Conservation (phyloP, 768 basidiomycete species). For the Xerocomellus amylosporus region DNA sequence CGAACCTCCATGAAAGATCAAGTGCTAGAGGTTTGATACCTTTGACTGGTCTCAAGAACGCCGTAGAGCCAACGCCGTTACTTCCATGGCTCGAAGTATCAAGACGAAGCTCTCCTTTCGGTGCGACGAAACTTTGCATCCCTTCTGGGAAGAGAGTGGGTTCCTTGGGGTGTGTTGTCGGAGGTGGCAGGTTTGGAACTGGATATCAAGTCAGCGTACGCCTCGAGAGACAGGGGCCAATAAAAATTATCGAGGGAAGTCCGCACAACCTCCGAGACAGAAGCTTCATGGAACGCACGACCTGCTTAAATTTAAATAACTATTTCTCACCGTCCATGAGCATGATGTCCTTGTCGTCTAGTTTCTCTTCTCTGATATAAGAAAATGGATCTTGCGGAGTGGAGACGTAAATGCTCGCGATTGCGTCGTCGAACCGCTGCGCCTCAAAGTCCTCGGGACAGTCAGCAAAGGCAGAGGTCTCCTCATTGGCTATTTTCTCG, state of each 20-base stretch:
- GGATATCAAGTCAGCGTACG: constrained; percentile 18
- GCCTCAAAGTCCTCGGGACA: constrained; percentile 6
- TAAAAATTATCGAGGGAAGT: constrained; percentile 15
- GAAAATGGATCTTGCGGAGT: constrained; percentile 23
- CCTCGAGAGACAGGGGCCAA: constrained; percentile 14
- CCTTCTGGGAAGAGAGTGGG: constrained; percentile 33
- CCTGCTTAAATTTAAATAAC: constrained; percentile 6
- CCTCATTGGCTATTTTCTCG: background rate
- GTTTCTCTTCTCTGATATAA: constrained; percentile 51
- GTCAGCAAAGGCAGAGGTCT: background rate
- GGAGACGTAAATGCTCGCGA: constrained; percentile 35
- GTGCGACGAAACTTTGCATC: constrained; percentile 28
- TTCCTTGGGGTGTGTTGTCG: constrained; percentile 44
- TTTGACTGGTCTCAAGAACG: constrained; percentile 50
- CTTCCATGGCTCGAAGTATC: background rate
- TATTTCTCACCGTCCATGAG: constrained; percentile 56
- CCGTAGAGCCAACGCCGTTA: background rate
- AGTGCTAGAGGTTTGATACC: constrained; percentile 58
- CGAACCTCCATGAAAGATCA: constrained; percentile 67
- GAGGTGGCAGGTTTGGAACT: constrained; percentile 59
- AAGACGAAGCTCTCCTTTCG: constrained; percentile 11
- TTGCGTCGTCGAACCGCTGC: constrained; percentile 29
- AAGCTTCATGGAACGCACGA: constrained; percentile 13
- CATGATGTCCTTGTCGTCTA: constrained; percentile 49
- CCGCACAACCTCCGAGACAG: constrained; percentile 25